Percentiles rank a stretch among this genome's conserved stretches.
phyloP scores from a whole-genome alignment of 768 basidiomycete species.

The Lactarius psammicola region DNA sequence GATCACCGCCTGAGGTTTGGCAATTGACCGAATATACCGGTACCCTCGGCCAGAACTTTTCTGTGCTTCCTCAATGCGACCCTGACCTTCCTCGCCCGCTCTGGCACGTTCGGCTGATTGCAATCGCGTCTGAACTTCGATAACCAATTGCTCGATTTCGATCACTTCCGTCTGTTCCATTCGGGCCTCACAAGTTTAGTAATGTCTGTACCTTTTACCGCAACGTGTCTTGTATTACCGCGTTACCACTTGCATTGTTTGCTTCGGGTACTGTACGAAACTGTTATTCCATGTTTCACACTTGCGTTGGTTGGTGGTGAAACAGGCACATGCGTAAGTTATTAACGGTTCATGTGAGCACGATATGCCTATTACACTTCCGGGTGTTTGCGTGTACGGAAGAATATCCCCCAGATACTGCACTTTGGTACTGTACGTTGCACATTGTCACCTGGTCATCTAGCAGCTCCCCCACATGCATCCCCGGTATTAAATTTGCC shows the following conservation, averaged over 20 bases:
- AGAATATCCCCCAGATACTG: not conserved
- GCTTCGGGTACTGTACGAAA: not conserved
- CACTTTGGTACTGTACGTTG: not conserved
- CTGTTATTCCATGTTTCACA: not conserved
- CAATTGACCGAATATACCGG: not conserved
- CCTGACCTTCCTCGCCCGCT: too few relatives aligned
- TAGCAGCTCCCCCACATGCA: not conserved
- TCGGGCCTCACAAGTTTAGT: not conserved
- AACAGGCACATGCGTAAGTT: not conserved
- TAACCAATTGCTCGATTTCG: not conserved
- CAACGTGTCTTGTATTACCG: too few relatives aligned
- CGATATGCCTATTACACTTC: not conserved
- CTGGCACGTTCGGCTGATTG: not conserved
- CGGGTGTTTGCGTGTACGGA: not conserved
- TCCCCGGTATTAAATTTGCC: not conserved
- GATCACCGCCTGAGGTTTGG: not conserved
- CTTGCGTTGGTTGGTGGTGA: not conserved
- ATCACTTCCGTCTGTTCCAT: not conserved
- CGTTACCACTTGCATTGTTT: not conserved
- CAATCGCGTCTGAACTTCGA: not conserved
- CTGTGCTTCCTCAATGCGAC: not conserved
- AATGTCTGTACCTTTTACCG: not conserved
- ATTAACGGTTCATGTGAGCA: not conserved
- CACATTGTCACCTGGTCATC: not conserved
- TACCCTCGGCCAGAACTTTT: not conserved